A percentile compares a stretch with the other conserved stretches of the same genome.
phyloP scores from a whole-genome alignment of 371 early-diverging fungal species.

The Mucor saturninus region DNA sequence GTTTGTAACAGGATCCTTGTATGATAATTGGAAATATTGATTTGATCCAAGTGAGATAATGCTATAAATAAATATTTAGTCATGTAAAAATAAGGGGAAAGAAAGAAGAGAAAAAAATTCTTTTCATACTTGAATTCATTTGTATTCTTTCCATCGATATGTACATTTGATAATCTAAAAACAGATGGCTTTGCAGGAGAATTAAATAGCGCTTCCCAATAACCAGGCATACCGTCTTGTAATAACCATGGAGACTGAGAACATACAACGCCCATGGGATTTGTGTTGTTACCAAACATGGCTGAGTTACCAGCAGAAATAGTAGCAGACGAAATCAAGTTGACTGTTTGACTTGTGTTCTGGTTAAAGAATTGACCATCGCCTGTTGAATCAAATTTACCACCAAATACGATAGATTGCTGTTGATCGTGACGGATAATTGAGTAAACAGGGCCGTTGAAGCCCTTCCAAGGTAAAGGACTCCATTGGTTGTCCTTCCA shows the following conservation, averaged over 20 bases:
- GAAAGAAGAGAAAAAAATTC: background rate
- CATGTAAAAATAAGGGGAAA: background rate
- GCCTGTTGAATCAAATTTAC: conserved; percentile 48
- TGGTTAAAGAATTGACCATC: conserved; percentile 43
- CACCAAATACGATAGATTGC: conserved; percentile 46
- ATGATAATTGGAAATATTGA: conserved; percentile 61
- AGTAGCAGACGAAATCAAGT: conserved; percentile 36
- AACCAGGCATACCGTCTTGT: conserved; percentile 73
- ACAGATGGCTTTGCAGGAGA: conserved; percentile 64
- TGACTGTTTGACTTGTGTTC: conserved; percentile 39
- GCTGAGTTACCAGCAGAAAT: conserved; percentile 54
- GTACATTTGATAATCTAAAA: conserved; percentile 67
- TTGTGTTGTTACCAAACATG: conserved; percentile 24
- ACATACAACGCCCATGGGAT: conserved; percentile 46
- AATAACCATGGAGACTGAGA: conserved; percentile 61
- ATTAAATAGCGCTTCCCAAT: conserved; percentile 68
- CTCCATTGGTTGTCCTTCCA: conserved; percentile 56
- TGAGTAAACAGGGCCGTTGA: conserved; percentile 54
- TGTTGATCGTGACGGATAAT: conserved; percentile 30
- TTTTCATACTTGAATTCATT: conserved; percentile 54
- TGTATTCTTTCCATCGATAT: conserved; percentile 61
- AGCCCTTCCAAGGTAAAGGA: conserved; percentile 58
- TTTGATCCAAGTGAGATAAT: conserved; percentile 52
- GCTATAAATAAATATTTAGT: conserved; percentile 25
- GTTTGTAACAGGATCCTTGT: conserved; percentile 61